These are phyloP conservation scores for Alternaria rosae DNA, from an alignment of 2,329 filamentous ascomycete species.

Conservation along the genomic window DNA sequence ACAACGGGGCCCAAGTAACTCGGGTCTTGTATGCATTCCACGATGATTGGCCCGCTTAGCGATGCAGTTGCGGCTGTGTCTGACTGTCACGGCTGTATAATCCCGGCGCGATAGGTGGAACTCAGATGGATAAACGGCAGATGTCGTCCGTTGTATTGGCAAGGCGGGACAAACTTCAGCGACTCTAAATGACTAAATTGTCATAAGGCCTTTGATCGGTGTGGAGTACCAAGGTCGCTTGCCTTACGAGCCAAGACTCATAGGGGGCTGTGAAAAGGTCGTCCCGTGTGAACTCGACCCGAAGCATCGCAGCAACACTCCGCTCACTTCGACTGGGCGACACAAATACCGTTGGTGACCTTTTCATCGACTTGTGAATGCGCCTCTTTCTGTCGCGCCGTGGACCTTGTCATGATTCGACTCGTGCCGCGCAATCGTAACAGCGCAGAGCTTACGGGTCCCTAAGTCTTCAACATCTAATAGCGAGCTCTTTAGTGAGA, in stretches of 20 bases:
- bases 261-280: not conserved
- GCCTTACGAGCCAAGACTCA: not conserved
- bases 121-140: not conserved
- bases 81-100: not conserved
- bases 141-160: not conserved
- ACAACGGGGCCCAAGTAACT: not conserved
- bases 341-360: not conserved
- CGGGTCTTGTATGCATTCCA: not conserved
- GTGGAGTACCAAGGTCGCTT: not conserved
- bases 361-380: not conserved
- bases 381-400: not conserved
- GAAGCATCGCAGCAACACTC: not conserved
- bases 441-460: not conserved
- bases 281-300: accelerated
- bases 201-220: not conserved
- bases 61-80: not conserved
- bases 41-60: not conserved
- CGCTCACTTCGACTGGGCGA: not conserved
- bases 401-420: not conserved
- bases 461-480: not conserved
- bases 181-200: not conserved
- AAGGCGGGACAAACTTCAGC: not conserved
- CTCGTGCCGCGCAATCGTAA: accelerated
- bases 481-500: not conserved
- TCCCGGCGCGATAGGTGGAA: not conserved